These are phyloP conservation scores for Stylonectria norvegica DNA, from an alignment of 2,329 filamentous ascomycete species.

Conservation along the genomic window DNA sequence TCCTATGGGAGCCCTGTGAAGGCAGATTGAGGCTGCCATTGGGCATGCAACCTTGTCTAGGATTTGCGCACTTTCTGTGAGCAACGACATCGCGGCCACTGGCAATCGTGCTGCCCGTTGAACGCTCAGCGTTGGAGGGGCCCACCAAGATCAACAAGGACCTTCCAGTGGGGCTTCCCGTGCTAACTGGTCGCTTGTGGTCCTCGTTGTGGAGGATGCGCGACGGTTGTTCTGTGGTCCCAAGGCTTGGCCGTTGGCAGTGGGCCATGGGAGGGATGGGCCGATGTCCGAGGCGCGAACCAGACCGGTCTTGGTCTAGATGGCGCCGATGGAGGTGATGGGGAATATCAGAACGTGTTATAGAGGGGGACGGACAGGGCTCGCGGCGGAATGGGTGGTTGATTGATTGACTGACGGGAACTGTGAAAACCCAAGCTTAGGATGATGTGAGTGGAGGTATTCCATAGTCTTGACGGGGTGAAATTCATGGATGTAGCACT, in stretches of 20 bases:
- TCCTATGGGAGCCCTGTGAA: slow-evolving; percentile 30
- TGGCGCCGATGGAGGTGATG: slow-evolving; percentile 8
- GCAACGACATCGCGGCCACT: slow-evolving; percentile 12
- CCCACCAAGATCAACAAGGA: too few species aligned
- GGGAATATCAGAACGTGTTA: slow-evolving; percentile 3
- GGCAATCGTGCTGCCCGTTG: too few species aligned
- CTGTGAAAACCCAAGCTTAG: slow-evolving; percentile 21
- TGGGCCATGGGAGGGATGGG: slow-evolving; percentile 25
- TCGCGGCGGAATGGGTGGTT: slow-evolving; percentile 8
- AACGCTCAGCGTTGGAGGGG: too few species aligned
- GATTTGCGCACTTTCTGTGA: slow-evolving; percentile 24
- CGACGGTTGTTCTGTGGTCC: slow-evolving; percentile 12
- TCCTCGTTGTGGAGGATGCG: slow-evolving; percentile 7
- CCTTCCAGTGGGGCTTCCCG: slow-evolving; percentile 21
- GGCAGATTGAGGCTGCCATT: slow-evolving; percentile 31
- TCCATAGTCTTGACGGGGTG: too few species aligned
- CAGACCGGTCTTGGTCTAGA: slow-evolving; percentile 18
- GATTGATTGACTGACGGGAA: slow-evolving; percentile 4
- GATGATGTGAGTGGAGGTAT: slow-evolving; percentile 22
- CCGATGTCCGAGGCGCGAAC: slow-evolving; percentile 18
- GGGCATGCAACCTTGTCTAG: slow-evolving; percentile 31
- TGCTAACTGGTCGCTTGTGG: slow-evolving; percentile 5
- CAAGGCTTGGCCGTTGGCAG: slow-evolving; percentile 18
- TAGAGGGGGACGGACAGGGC: slow-evolving; percentile 9
- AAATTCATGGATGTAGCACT: too few species aligned